A percentile compares a stretch with the other conserved stretches of the same genome.
Evolutionary conservation across 352 stramenopile species (phyloP).

Genomic region (Heterotrichella gracilis): DNA sequence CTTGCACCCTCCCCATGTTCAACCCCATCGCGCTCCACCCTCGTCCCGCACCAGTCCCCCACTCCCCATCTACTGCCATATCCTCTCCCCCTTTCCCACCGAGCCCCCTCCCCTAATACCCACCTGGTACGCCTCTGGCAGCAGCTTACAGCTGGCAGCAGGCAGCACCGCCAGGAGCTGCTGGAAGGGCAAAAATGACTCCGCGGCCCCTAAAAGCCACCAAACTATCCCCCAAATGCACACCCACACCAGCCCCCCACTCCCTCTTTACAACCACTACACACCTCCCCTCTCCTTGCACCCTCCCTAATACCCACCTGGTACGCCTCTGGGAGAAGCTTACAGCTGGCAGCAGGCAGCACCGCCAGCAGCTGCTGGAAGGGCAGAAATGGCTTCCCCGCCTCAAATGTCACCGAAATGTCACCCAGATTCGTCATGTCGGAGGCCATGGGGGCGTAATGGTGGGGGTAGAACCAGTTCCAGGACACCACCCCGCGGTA

Average conservation of each 20-base stretch:
- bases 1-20: no score
- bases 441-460: constrained; percentile 73
- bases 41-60: no score
- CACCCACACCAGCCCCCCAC: no score
- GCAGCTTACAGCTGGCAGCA: constrained; percentile 48
- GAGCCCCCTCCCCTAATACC: no score
- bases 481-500: constrained; percentile 86
- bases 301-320: no score
- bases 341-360: constrained; percentile 56
- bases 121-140: constrained; percentile 58
- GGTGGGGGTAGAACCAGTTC: constrained; percentile 98
- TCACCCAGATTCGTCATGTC: constrained; percentile 51
- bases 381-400: constrained; percentile 65
- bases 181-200: constrained; percentile 75
- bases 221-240: no score
- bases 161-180: constrained; percentile 91
- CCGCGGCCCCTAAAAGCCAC: constrained; percentile 67
- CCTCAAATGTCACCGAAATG: constrained; percentile 37
- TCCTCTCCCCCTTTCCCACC: no score
- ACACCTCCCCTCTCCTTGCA: no score
- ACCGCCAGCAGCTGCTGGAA: constrained; percentile 91
- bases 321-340: constrained; percentile 65
- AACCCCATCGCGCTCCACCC: no score
- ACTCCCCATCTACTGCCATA: no score
- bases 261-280: no score